phyloP scores from a whole-genome alignment of 1,284 basidiomycete species.

The Cryptococcus sp. region DNA sequence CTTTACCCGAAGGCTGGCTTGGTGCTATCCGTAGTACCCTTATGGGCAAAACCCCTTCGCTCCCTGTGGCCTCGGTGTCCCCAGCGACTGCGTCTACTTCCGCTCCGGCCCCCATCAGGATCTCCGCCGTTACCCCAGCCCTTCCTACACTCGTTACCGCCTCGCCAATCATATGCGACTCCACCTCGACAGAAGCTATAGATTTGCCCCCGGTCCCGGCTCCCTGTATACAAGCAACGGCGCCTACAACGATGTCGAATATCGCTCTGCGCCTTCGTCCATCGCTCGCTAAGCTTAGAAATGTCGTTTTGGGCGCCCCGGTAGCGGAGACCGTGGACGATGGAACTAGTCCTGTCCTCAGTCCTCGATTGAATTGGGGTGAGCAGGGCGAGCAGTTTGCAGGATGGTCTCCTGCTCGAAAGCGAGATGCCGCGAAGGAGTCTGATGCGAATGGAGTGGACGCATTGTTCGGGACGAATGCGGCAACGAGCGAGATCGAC shows the following conservation, averaged over 20 bases:
- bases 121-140: slow-evolving; percentile 33
- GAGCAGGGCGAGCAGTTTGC: slow-evolving; percentile 39
- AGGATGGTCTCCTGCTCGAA: slow-evolving; percentile 34
- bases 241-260: slow-evolving; percentile 14
- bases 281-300: slow-evolving; percentile 38
- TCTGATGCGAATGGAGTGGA: slow-evolving; percentile 3
- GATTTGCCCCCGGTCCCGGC: slow-evolving; percentile 47
- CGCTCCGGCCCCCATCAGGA: slow-evolving; percentile 21
- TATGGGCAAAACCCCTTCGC: slow-evolving; percentile 10
- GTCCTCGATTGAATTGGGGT: slow-evolving; percentile 42
- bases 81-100: slow-evolving; percentile 4
- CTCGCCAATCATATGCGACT: slow-evolving; percentile 49
- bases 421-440: slow-evolving; percentile 6
- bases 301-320: slow-evolving; percentile 22
- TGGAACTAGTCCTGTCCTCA: slow-evolving; percentile 27
- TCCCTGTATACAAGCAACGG: slow-evolving; percentile 1
- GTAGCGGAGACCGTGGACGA: background rate
- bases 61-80: background rate
- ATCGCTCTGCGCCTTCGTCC: slow-evolving; percentile 34
- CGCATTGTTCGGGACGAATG: slow-evolving; percentile 8
- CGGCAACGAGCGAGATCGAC: slow-evolving; percentile 28
- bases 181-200: slow-evolving; percentile 39
- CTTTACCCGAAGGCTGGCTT: slow-evolving; percentile 27
- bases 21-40: slow-evolving; percentile 28
- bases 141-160: slow-evolving; percentile 38